Evolutionary conservation across 106 monocot genomes (phyloP).

Genomic region (Narthecium ossifragum): DNA sequence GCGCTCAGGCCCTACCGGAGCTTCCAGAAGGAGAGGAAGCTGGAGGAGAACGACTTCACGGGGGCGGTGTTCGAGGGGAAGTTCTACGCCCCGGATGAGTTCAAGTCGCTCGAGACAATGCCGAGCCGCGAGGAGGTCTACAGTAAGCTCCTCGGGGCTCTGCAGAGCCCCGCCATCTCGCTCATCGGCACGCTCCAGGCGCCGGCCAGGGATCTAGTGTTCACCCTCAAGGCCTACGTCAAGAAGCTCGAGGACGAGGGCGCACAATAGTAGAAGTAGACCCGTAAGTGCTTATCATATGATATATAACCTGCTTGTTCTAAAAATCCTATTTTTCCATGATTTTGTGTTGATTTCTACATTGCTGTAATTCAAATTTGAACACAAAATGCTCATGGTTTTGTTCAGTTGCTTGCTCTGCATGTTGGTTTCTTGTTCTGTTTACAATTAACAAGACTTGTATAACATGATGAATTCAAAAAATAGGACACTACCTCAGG

Average conservation of each 20-base stretch:
- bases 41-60: conserved; percentile 80
- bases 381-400: neutral
- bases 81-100: conserved; percentile 79
- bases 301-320: no score
- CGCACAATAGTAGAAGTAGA: neutral
- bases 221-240: conserved; percentile 64
- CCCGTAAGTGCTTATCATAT: neutral
- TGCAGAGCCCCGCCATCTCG: conserved; percentile 60
- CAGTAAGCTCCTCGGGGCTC: conserved; percentile 58
- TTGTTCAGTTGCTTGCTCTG: no score
- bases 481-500: no score
- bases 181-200: conserved; percentile 73
- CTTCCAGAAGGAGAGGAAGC: conserved; percentile 80
- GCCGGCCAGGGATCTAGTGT: conserved; percentile 66
- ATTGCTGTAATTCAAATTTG: neutral
- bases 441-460: no score
- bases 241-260: conserved; percentile 65
- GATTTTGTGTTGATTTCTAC: neutral
- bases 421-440: no score
- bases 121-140: conserved; percentile 77
- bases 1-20: conserved; percentile 72
- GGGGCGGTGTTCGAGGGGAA: conserved; percentile 92
- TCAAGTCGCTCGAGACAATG: conserved; percentile 88
- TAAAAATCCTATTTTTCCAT: neutral
- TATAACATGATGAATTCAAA: no score